Base-by-base conservation (phyloP, 371 early-diverging fungal genomes). In the Mucor piriformis region DNA sequence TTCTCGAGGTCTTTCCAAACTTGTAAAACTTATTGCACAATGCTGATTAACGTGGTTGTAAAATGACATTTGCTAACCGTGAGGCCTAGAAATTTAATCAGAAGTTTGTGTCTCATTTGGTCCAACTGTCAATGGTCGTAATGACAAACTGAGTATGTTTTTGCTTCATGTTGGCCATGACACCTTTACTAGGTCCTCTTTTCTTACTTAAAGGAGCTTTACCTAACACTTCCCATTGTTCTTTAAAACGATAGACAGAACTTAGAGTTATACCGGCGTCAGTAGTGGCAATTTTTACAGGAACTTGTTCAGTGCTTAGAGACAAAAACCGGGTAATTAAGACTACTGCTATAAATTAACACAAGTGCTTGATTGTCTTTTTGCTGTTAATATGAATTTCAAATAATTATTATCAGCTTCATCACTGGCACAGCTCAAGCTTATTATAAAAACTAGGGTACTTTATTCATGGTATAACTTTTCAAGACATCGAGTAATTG, bases 71-170 rank as follows among this genome's bases (percentile, higher is more conserved):
- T 48, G 20, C 27, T 25, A 16, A 57, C 37, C 16, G 15, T 23
- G 3, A 57, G 12, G 5, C 16, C 56, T 1, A 23, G 48, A 25
- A 46, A 56, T 13, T 35, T 20, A 15, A 3, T 20, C n/a, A 10
- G 7, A 11, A 56, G 48, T 10, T 20, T 33, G 3, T 56, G 73
- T 73, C 88, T 84, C 73, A 89, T 82, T 43, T 85, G 81, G 51
- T 79, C 70, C 32, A 76, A 70, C 42, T 44, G 50, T 84, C 86
- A 50, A 56, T 25, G 25, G n/a, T 34, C 3, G 24, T 23, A 12
- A 48, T 48, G n/a, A 56, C 48, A 37, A 56, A 47, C 12, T 3
- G 16, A 1, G 34, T 46, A 23, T 56, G 56, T 12, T 21, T 37
- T 12, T 56, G 48, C 11, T 29, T 25, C 3, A 56, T 7, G n/a